Evolutionary conservation across 495 filamentous ascomycete species (phyloP).

Genomic region (Neurospora hispaniola): DNA sequence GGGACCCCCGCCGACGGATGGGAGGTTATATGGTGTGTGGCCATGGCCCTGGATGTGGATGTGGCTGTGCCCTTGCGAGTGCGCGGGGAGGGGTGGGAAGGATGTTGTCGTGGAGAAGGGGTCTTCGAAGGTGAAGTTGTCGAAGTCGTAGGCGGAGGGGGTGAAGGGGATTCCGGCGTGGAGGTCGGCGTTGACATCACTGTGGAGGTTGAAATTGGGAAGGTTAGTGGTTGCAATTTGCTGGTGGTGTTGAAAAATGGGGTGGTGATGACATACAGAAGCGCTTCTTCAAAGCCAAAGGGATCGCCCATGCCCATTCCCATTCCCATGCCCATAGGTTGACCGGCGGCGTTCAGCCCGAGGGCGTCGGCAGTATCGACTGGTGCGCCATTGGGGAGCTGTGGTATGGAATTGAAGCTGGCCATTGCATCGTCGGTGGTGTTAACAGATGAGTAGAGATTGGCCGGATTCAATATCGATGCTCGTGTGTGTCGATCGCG

Average conservation of each 20-base stretch:
- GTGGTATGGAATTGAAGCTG: constrained; percentile 38
- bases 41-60: not conserved
- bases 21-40: not conserved
- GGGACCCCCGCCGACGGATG: constrained; percentile 10
- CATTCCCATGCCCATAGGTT: not conserved
- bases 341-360: constrained; percentile 19
- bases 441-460: not conserved
- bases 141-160: constrained; percentile 41
- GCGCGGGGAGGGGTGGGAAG: constrained; percentile 34
- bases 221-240: not conserved
- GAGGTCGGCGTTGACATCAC: constrained; percentile 34
- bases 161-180: constrained; percentile 38
- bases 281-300: constrained; percentile 35
- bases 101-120: constrained; percentile 38
- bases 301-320: constrained; percentile 25
- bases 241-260: not conserved
- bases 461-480: not conserved
- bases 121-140: constrained; percentile 56
- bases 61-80: not conserved
- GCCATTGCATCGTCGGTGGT: constrained; percentile 36
- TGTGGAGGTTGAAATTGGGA: constrained; percentile 1
- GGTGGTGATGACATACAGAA: constrained; percentile 24
- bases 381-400: constrained; percentile 25
- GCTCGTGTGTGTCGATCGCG: not conserved
- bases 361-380: constrained; percentile 26